These are phyloP conservation scores for Dipteronia dyeriana DNA, from an alignment of 345 rosid genomes.

Conservation along the genomic window DNA sequence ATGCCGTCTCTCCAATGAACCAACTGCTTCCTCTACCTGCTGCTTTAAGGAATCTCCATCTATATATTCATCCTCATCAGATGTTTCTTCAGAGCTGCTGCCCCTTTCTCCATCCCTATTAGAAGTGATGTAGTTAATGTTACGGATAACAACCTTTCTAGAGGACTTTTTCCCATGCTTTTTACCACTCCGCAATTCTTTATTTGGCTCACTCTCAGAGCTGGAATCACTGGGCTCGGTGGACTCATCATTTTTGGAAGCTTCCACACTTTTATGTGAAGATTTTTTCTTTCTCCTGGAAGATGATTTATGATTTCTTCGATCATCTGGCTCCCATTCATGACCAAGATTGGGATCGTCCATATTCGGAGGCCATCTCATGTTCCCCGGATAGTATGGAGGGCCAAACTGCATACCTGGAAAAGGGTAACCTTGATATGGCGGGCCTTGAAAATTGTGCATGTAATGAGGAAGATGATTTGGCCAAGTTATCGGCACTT, in stretches of 20 bases:
- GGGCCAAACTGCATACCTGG: constrained; percentile 76
- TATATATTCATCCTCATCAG: constrained; percentile 62
- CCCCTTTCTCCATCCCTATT: constrained; percentile 64
- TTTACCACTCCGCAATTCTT: constrained; percentile 29
- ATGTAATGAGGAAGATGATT: constrained; percentile 72
- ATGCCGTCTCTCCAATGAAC: constrained; percentile 65
- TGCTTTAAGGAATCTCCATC: constrained; percentile 72
- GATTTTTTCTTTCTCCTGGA: constrained; percentile 63
- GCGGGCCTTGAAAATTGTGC: constrained; percentile 80
- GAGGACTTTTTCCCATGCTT: constrained; percentile 72
- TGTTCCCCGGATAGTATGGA: constrained; percentile 76
- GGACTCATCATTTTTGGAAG: constrained; percentile 55
- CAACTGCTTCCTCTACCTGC: constrained; percentile 85
- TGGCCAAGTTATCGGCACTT: constrained; percentile 71
- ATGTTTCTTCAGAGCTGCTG: constrained; percentile 54
- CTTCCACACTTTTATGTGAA: constrained; percentile 40
- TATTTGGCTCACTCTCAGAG: constrained; percentile 49
- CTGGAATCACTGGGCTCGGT: constrained; percentile 48
- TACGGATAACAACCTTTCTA: constrained; percentile 87
- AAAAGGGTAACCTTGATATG: constrained; percentile 64
- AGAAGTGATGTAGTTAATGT: constrained; percentile 92
- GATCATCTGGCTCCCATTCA: constrained; percentile 50
- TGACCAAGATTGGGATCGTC: constrained; percentile 45
- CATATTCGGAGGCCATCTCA: constrained; percentile 71
- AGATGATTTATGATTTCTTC: constrained; percentile 46